Base-by-base conservation (phyloP, 805 yeast species). In the Candida sphagnicola region DNA sequence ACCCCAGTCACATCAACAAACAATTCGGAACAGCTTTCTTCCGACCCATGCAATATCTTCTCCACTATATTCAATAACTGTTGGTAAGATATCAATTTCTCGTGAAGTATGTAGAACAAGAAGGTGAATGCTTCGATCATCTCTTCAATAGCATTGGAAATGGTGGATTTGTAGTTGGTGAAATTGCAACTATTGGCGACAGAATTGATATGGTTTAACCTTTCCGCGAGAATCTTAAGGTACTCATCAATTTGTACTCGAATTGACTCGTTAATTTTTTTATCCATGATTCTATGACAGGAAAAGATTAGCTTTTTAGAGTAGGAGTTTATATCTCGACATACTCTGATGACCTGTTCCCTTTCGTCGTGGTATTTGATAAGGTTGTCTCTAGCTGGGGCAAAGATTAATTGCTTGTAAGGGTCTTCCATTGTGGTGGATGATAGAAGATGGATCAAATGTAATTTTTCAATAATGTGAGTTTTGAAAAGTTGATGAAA, bases 251-350 rank as follows among this genome's bases (percentile, higher is more conserved):
- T 28, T 24, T 52, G 53, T n/a, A 38, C 41, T 15, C 32, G 33
- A 24, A 34, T 14, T 13, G n/a, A 18, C 2, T 18, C 16, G 5
- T 39, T 31, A 12, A 31, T 23, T 8, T 18, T 4, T 10, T 29
- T 36, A 6, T 26, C 19, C 5, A 29, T 24, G 16, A 53, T 38
- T 28, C 62, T 43, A 34, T 57, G 62, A 19, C 45, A 37, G 4
- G 54, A 35, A 37, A 57, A 57, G 18, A 57, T 57, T 25, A 64
- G 41, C 44, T 66, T 67, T 41, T 67, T 67, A 39, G 72, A 63
- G 34, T 48, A 48, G 5, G 61, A 50, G n/a, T 67, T 67, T 38
- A 67, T 53, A 35, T 67, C 72, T 29, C 72, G 48, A 28, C 64
- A 56, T 2, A 53, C 44, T 37, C 63, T 51, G 15, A 67, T 67